Evolutionary conservation across 1,284 basidiomycete species (phyloP).

Genomic region (Singerocomus inundabilis): DNA sequence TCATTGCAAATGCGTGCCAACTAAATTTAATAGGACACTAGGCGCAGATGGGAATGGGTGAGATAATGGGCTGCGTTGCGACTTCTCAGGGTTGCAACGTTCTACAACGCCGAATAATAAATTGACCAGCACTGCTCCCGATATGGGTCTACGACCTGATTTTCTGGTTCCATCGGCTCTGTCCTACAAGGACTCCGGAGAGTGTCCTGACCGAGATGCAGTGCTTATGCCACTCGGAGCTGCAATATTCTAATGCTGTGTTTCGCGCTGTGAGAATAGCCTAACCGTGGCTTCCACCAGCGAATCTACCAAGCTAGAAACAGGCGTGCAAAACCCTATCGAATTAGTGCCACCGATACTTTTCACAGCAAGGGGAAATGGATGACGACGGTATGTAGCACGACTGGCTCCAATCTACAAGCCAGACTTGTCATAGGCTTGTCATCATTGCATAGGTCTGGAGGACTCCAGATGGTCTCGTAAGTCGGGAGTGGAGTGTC

Average conservation of each 20-base stretch:
- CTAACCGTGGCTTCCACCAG: too few relatives aligned
- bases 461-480: too few relatives aligned
- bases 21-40: not conserved
- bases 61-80: not conserved
- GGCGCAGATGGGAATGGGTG: conserved; percentile 1
- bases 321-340: too few relatives aligned
- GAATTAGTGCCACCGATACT: not conserved
- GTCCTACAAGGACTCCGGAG: not conserved
- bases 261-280: conserved; percentile 13
- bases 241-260: conserved; percentile 8
- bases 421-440: conserved; percentile 2
- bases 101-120: not conserved
- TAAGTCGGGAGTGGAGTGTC: conserved; percentile 24
- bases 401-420: conserved; percentile 7
- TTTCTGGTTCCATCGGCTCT: not conserved
- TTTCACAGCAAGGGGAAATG: not conserved
- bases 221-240: not conserved
- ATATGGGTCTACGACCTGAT: conserved; percentile 5
- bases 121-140: not conserved
- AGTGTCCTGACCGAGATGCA: conserved; percentile 6
- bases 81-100: conserved; percentile 1
- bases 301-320: too few relatives aligned
- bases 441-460: too few relatives aligned
- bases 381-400: not conserved
- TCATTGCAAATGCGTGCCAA: not conserved